Evolutionary conservation across 1,284 basidiomycete species (phyloP), one percentile per base, ranked within the genome.

Genomic region (Ceratobasidium sp.): DNA sequence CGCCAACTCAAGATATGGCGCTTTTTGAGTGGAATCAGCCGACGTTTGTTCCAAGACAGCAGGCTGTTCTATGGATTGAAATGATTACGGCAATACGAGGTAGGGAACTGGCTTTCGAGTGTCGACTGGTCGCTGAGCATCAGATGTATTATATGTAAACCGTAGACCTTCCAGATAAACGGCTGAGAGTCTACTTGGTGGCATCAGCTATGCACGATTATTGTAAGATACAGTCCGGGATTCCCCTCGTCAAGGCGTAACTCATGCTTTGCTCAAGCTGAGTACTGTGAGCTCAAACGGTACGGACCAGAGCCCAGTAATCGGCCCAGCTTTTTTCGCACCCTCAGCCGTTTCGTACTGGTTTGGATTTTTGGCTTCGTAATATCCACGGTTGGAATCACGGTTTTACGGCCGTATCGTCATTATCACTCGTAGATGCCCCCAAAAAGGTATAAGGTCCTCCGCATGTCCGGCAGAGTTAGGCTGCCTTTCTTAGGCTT

Each of bases 321-420:
- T 23, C 39, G 41, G 16, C 58, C 58, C 5, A 14, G 14, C 12
- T 60, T 60, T 10, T 10, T 45, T 10, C 39, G 28, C 12, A 60
- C 58, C 4, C 23, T 60, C 1, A 8, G 58, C 12, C 58, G 58
- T 23, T 60, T 60, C 23, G n/a, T 60, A 4, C 12, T 60, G n/a
- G 58, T 60, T 45, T 60, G 58, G 58, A 45, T 60, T 6, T 60
- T 46, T 45, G 58, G 58, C 14, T 60, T 60, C 41, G 43, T 45
- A 12, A 39, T 45, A 21, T 16, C 58, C n/a, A 60, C 58, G 2
- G 23, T 60, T 6, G 28, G 23, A 30, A 30, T 60, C 16, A 16
- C 58, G 23, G 3, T 60, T n/a, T 18, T 60, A 45, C 58, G 58
- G n/a, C 58, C 58, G 5, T 26, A 43, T 45, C 26, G 52, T 53